Evolutionary conservation across 495 filamentous ascomycete genomes (phyloP).

Genomic region (Lepraria neglecta): DNA sequence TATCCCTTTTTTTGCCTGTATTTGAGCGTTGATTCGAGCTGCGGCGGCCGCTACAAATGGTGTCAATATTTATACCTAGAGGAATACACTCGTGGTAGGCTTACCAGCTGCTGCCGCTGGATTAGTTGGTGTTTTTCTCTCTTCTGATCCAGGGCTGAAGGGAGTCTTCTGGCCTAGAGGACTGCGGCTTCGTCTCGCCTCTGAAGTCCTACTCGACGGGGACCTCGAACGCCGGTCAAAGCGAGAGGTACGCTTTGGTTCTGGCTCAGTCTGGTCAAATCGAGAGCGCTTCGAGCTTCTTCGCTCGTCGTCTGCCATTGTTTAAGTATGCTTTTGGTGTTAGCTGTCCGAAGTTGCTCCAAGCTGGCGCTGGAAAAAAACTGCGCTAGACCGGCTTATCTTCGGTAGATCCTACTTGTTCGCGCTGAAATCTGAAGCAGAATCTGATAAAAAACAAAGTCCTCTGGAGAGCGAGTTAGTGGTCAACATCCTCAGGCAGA

Average conservation of each 20-base stretch:
- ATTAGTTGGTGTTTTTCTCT: constrained; percentile 49
- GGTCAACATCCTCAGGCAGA: background rate
- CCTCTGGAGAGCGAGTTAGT: background rate
- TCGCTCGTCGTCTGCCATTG: constrained; percentile 74
- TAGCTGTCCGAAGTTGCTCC: too few species aligned
- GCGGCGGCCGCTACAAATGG: constrained; percentile 69
- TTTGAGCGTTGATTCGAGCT: constrained; percentile 85
- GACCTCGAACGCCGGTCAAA: constrained; percentile 86
- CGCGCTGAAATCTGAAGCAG: too few species aligned
- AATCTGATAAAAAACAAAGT: background rate
- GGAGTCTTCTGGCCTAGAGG: constrained; percentile 53
- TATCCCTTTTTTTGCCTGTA: constrained; percentile 86
- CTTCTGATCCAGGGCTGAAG: constrained; percentile 45
- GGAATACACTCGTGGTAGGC: constrained; percentile 10
- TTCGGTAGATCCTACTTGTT: background rate
- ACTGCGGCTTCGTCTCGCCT: constrained; percentile 69
- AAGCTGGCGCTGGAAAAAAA: background rate
- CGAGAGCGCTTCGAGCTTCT: constrained; percentile 75
- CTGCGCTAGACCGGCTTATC: background rate
- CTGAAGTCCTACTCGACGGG: constrained; percentile 56
- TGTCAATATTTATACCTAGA: constrained; percentile 15
- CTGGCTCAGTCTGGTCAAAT: constrained; percentile 82
- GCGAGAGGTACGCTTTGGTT: constrained; percentile 61
- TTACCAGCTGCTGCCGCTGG: constrained; percentile 84
- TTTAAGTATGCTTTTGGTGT: too few species aligned